Conservation (phyloP, 1,284 basidiomycete genomes). For the Cystobasidium pallidum region DNA sequence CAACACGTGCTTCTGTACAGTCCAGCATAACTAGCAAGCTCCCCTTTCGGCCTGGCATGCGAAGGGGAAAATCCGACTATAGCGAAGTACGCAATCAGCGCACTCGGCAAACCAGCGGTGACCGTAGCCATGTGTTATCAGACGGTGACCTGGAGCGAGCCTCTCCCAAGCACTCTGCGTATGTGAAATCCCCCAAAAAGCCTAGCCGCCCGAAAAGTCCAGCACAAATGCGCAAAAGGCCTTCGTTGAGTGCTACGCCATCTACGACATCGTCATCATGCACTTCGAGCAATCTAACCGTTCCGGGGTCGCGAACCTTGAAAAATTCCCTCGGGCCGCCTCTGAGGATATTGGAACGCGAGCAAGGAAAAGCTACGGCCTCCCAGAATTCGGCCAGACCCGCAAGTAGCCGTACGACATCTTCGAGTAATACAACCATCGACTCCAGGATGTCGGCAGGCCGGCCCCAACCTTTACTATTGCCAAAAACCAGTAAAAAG, state of each 20-base stretch:
- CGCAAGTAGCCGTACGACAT: background rate
- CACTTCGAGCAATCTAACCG: constrained; percentile 21
- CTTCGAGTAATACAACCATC: background rate
- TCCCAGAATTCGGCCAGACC: background rate
- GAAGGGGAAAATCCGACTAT: constrained; percentile 49
- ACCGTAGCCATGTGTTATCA: constrained; percentile 25
- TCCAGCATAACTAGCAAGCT: constrained; percentile 54
- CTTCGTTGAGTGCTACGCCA: background rate
- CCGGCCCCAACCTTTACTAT: background rate
- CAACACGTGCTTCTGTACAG: constrained; percentile 36
- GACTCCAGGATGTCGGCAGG: background rate
- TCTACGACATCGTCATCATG: constrained; percentile 1
- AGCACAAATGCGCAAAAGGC: constrained; percentile 7
- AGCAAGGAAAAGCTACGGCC: background rate
- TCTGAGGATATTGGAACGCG: constrained; percentile 4
- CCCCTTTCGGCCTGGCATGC: constrained; percentile 50
- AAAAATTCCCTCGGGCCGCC: background rate
- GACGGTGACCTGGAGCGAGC: constrained; percentile 20
- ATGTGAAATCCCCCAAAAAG: background rate
- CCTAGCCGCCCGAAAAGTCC: constrained; percentile 18
- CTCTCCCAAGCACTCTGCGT: background rate
- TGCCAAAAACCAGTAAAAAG: background rate
- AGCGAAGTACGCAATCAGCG: constrained; percentile 24
- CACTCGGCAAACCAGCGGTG: constrained; percentile 20
- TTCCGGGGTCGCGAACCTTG: constrained; percentile 14